phyloP scores from a whole-genome alignment of 257 asterid species.

The Salvia rosmarinus region DNA sequence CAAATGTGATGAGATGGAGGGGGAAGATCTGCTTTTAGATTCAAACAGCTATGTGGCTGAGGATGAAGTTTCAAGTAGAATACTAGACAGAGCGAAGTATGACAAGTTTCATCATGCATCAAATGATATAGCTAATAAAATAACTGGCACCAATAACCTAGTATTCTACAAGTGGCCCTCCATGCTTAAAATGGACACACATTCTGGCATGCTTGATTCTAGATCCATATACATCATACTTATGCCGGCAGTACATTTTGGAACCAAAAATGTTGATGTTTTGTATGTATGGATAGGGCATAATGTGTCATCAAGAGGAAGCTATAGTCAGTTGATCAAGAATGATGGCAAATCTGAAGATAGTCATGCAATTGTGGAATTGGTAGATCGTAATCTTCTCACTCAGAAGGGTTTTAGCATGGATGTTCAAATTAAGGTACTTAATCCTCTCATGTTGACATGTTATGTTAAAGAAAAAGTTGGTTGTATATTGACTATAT shows the following conservation, averaged over 20 bases:
- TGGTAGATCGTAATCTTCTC: slow-evolving; percentile 44
- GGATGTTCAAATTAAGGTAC: slow-evolving; percentile 46
- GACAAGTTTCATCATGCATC: slow-evolving; percentile 31
- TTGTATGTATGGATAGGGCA: slow-evolving; percentile 55
- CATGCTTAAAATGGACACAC: slow-evolving; percentile 42
- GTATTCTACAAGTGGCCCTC: slow-evolving; percentile 58
- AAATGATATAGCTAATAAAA: slow-evolving; percentile 27
- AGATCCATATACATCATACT: slow-evolving; percentile 47
- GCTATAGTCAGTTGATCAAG: slow-evolving; percentile 38
- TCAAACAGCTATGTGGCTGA: slow-evolving; percentile 36
- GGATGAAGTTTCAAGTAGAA: slow-evolving; percentile 38
- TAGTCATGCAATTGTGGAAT: slow-evolving; percentile 40
- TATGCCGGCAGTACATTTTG: slow-evolving; percentile 36
- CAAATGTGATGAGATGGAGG: slow-evolving; percentile 36
- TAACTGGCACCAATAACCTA: slow-evolving; percentile 36
- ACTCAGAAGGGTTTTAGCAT: slow-evolving; percentile 51
- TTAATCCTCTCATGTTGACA: slow-evolving; percentile 22
- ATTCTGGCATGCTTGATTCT: slow-evolving; percentile 45
- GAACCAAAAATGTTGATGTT: slow-evolving; percentile 35
- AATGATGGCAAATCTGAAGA: slow-evolving; percentile 37
- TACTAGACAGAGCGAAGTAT: slow-evolving; percentile 35
- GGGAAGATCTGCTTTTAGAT: slow-evolving; percentile 48
- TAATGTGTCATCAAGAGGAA: slow-evolving; percentile 39
- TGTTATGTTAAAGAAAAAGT: slow-evolving; percentile 1
- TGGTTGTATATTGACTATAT: not conserved